phyloP scores from a whole-genome alignment of 768 basidiomycete species.

The Rhodotorula toruloides region DNA sequence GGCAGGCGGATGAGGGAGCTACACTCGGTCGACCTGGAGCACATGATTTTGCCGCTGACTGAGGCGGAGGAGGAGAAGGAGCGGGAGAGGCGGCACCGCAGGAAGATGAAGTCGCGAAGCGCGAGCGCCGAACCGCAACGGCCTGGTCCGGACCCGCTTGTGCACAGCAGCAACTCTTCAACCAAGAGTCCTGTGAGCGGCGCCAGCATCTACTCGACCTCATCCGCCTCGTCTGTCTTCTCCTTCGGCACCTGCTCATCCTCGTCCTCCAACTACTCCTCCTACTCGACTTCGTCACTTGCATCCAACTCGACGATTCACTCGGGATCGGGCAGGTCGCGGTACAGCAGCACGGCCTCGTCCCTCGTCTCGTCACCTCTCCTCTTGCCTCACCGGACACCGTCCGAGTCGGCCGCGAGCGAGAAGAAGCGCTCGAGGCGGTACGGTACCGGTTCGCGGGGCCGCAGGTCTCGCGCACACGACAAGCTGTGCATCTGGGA shows the following conservation, averaged over 20 bases:
- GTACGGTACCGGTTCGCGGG: not conserved
- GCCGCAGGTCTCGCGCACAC: constrained; percentile 49
- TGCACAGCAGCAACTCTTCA: not conserved
- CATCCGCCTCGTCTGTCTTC: constrained; percentile 37
- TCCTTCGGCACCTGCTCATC: constrained; percentile 37
- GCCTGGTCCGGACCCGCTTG: not conserved
- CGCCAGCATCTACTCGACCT: constrained; percentile 31
- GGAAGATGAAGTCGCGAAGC: not conserved
- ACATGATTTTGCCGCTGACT: constrained; percentile 50
- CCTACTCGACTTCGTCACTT: constrained; percentile 5
- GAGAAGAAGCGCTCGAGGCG: constrained; percentile 32
- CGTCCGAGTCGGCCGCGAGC: constrained; percentile 28
- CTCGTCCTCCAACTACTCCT: constrained; percentile 3
- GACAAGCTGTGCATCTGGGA: constrained; percentile 54
- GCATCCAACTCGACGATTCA: constrained; percentile 26
- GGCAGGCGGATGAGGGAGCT: constrained; percentile 93
- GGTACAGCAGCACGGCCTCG: not conserved
- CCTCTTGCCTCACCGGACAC: constrained; percentile 16
- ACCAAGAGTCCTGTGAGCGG: constrained; percentile 10
- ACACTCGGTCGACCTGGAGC: constrained; percentile 78
- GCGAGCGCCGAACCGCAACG: constrained; percentile 8
- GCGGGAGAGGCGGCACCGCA: not conserved
- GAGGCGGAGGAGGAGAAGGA: constrained; percentile 8
- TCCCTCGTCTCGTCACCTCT: constrained; percentile 21
- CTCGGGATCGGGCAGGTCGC: not conserved